Conservation (phyloP, 2,329 filamentous ascomycete species). For the Diaporthe sp. region DNA sequence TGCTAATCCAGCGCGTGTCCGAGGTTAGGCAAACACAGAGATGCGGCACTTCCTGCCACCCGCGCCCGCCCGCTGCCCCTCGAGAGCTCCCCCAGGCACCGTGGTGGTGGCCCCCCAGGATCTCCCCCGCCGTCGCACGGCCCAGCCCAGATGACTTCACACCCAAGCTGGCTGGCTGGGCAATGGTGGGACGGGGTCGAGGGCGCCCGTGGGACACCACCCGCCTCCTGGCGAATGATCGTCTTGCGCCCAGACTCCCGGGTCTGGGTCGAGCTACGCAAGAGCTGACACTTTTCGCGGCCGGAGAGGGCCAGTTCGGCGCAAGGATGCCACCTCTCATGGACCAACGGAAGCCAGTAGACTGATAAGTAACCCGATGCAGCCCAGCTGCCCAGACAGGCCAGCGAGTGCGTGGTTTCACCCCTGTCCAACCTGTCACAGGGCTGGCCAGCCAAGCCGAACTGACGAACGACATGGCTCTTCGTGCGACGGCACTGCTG, state of each 20-base stretch:
- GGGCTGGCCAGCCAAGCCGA: slow-evolving; percentile 24
- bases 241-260: slow-evolving; percentile 33
- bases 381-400: not conserved
- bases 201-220: not conserved
- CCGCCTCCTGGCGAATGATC: slow-evolving; percentile 17
- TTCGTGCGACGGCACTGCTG: slow-evolving; percentile 1
- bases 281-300: not conserved
- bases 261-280: slow-evolving; percentile 25
- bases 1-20: slow-evolving; percentile 19
- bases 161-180: slow-evolving; percentile 9
- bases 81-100: not conserved
- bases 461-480: not conserved
- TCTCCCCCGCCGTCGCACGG: slow-evolving; percentile 17
- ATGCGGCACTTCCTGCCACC: slow-evolving; percentile 30
- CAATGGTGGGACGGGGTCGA: not conserved
- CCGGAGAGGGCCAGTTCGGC: slow-evolving; percentile 2
- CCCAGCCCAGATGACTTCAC: slow-evolving; percentile 19
- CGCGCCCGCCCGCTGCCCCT: slow-evolving; percentile 17
- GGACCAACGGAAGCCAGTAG: slow-evolving; percentile 34
- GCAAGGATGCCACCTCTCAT: slow-evolving; percentile 26
- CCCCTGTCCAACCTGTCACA: slow-evolving; percentile 27
- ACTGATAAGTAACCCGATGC: slow-evolving; percentile 9
- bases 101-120: slow-evolving; percentile 3
- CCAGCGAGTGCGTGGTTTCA: not conserved
- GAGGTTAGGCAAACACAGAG: slow-evolving; percentile 29